Conservation (phyloP, 768 basidiomycete genomes). For the Mycena alexandri region DNA sequence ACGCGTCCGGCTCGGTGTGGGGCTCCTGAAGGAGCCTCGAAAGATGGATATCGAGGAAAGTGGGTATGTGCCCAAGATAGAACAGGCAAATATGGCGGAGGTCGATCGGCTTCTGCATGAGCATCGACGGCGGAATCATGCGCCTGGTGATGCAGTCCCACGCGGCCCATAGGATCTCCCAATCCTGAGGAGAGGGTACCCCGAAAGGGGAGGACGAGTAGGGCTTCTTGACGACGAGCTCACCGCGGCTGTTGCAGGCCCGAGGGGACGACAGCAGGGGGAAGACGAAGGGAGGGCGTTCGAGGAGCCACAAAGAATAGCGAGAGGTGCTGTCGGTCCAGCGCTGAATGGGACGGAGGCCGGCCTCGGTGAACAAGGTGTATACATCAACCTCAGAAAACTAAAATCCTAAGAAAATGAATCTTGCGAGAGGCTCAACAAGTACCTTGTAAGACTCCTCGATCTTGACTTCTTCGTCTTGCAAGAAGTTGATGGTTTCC, state of each 20-base stretch:
- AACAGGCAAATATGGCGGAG: constrained; percentile 97
- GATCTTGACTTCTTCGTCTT: constrained; percentile 85
- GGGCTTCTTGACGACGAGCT: constrained; percentile 40
- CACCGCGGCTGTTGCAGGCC: constrained; percentile 38
- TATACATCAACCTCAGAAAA: constrained; percentile 83
- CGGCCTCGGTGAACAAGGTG: constrained; percentile 76
- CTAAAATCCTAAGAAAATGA: constrained; percentile 53
- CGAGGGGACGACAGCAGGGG: constrained; percentile 64
- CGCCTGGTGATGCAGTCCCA: constrained; percentile 89
- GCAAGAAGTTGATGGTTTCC: constrained; percentile 64
- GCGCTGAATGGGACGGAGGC: constrained; percentile 86
- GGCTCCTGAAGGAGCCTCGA: constrained; percentile 80
- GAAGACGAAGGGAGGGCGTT: constrained; percentile 87
- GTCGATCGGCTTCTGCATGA: constrained; percentile 92
- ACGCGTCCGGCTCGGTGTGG: constrained; percentile 86
- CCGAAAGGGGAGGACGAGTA: constrained; percentile 64
- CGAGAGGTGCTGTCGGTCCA: constrained; percentile 82
- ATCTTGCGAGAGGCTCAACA: not conserved
- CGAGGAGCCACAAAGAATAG: constrained; percentile 93
- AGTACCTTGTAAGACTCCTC: constrained; percentile 90
- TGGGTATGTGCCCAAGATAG: constrained; percentile 94
- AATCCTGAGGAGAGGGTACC: constrained; percentile 81
- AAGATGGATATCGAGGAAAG: constrained; percentile 93
- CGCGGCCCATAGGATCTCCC: constrained; percentile 85
- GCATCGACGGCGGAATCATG: constrained; percentile 91